Percentiles rank a stretch among this genome's conserved stretches.
Evolutionary conservation across 345 rosid genomes (phyloP).

Genomic region (Rhodamnia rubescens): DNA sequence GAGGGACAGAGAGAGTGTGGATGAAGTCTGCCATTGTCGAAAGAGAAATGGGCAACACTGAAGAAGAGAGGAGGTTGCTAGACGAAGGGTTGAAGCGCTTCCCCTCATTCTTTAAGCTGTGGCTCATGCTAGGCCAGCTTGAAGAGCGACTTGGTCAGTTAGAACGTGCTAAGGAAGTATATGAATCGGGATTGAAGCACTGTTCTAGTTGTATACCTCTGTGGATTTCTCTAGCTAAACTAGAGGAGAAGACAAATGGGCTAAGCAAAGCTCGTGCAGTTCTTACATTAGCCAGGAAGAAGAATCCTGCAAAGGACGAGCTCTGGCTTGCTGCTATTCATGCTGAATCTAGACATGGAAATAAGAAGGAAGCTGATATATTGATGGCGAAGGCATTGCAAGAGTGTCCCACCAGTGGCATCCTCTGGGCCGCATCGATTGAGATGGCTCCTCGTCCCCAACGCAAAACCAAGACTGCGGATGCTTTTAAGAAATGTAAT

Average conservation of each 20-base stretch:
- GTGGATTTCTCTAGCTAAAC: constrained; percentile 72
- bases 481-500: constrained; percentile 73
- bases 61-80: constrained; percentile 73
- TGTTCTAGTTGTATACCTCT: constrained; percentile 58
- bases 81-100: constrained; percentile 75
- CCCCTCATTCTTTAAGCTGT: constrained; percentile 74
- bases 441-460: constrained; percentile 83
- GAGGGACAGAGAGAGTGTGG: constrained; percentile 97
- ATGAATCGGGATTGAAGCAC: constrained; percentile 54
- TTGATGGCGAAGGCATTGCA: constrained; percentile 93
- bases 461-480: constrained; percentile 55
- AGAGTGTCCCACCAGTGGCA: constrained; percentile 86
- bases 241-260: constrained; percentile 73
- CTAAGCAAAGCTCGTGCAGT: constrained; percentile 75
- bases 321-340: constrained; percentile 94
- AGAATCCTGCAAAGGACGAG: constrained; percentile 63
- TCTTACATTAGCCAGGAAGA: constrained; percentile 72
- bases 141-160: constrained; percentile 57
- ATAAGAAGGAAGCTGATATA: constrained; percentile 68
- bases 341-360: constrained; percentile 64
- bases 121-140: constrained; percentile 97
- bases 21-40: constrained; percentile 96
- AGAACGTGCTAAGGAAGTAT: constrained; percentile 60
- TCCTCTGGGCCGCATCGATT: constrained; percentile 79
- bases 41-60: constrained; percentile 68